phyloP scores from a whole-genome alignment of 257 asterid species.

The Plantago elongata region DNA sequence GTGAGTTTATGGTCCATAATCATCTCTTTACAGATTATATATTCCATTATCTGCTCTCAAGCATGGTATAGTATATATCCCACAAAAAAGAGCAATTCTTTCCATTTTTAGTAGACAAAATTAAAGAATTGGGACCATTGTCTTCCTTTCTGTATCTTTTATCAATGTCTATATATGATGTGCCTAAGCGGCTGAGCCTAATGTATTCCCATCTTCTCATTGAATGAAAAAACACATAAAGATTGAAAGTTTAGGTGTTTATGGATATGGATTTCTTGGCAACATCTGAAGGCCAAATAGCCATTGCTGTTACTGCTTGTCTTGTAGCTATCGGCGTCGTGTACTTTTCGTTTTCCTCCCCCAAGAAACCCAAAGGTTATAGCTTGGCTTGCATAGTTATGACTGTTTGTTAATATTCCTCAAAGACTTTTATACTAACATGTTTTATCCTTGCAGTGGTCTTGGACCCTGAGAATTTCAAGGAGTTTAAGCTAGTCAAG shows the following conservation, averaged over 20 bases:
- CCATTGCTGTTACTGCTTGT: constrained; percentile 56
- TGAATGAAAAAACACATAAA: neutral
- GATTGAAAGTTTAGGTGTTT: constrained; percentile 19
- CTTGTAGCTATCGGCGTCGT: constrained; percentile 59
- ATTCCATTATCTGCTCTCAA: constrained; percentile 28
- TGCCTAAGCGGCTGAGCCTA: too few relatives aligned
- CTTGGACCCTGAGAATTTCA: constrained; percentile 78
- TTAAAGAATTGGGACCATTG: neutral
- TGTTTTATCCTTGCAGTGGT: constrained; percentile 38
- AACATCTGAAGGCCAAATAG: constrained; percentile 61
- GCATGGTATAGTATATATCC: constrained; percentile 15
- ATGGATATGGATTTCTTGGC: constrained; percentile 61
- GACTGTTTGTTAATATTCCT: neutral
- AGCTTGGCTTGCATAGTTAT: constrained; percentile 5
- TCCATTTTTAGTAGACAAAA: constrained; percentile 8
- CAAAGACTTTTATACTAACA: too few relatives aligned
- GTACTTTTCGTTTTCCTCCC: constrained; percentile 51
- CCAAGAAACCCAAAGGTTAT: constrained; percentile 86
- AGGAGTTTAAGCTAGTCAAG: constrained; percentile 88
- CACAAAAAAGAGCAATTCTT: constrained; percentile 6
- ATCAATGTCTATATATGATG: too few relatives aligned
- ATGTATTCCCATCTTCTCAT: too few relatives aligned
- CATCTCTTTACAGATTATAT: neutral
- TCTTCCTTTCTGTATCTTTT: neutral
- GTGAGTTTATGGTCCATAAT: constrained; percentile 3